Percentiles rank a stretch among this genome's conserved stretches.
phyloP scores from a whole-genome alignment of 192 early-diverging fungal genomes.

The Paraglomus brasilianum region DNA sequence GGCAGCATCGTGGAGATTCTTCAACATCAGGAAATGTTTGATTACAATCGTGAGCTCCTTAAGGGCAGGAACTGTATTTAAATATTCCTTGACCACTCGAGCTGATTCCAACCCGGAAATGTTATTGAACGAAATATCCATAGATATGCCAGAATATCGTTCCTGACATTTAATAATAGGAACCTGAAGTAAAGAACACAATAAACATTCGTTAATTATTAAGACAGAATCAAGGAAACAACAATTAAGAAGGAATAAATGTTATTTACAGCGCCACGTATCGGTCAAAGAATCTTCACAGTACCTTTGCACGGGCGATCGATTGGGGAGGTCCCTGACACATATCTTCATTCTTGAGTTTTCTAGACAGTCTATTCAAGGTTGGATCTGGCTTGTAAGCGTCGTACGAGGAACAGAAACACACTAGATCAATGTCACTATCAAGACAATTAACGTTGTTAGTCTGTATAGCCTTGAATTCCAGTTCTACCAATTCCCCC shows the following conservation, averaged over 20 bases:
- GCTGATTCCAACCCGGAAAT: slow-evolving; percentile 64
- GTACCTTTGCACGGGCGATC: slow-evolving; percentile 63
- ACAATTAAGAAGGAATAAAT: neutral
- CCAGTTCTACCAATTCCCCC: slow-evolving; percentile 30
- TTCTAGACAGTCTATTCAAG: slow-evolving; percentile 48
- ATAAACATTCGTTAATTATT: neutral
- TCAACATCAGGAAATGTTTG: slow-evolving; percentile 81
- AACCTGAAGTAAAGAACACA: slow-evolving; percentile 49
- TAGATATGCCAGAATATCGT: slow-evolving; percentile 62
- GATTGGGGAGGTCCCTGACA: slow-evolving; percentile 45
- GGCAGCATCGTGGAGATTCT: slow-evolving; percentile 81
- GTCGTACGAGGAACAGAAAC: slow-evolving; percentile 23
- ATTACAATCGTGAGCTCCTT: slow-evolving; percentile 73
- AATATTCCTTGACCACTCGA: slow-evolving; percentile 52
- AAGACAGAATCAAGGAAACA: neutral
- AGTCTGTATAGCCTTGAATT: slow-evolving; percentile 33
- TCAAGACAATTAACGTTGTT: neutral
- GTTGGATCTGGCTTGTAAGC: neutral
- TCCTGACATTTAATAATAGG: slow-evolving; percentile 92
- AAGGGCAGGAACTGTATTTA: slow-evolving; percentile 58
- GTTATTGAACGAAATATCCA: slow-evolving; percentile 87
- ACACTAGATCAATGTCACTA: slow-evolving; percentile 48
- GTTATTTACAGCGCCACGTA: neutral
- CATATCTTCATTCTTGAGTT: slow-evolving; percentile 47
- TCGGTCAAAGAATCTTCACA: no score